Conservation (phyloP, 208 protist genomes). For the Tritrichomonas foetus region DNA sequence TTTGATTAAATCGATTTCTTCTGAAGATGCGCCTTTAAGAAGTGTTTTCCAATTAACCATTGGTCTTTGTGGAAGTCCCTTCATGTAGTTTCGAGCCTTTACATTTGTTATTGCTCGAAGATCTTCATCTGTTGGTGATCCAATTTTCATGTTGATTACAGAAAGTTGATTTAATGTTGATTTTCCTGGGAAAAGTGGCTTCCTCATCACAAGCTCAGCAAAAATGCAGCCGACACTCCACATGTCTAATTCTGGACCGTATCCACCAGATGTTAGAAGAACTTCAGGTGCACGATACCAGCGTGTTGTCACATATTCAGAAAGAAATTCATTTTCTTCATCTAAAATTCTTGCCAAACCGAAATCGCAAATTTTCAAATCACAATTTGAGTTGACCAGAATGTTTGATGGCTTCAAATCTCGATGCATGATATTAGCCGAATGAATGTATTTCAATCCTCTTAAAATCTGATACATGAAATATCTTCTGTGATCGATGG, state of each 20-base stretch:
- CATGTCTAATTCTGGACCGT: slow-evolving; percentile 75
- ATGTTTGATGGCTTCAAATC: slow-evolving; percentile 70
- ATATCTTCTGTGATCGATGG: neutral
- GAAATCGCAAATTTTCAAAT: slow-evolving; percentile 70
- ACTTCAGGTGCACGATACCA: slow-evolving; percentile 99
- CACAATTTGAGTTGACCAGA: slow-evolving; percentile 72
- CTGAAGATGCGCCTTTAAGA: neutral
- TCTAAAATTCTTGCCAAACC: slow-evolving; percentile 62
- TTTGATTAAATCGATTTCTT: slow-evolving; percentile 56
- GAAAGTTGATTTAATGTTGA: neutral
- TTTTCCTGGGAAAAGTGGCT: slow-evolving; percentile 75
- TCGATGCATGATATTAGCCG: slow-evolving; percentile 55
- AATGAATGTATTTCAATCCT: slow-evolving; percentile 59
- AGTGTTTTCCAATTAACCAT: slow-evolving; percentile 55
- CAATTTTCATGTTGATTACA: neutral
- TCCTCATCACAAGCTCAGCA: slow-evolving; percentile 83
- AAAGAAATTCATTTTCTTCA: slow-evolving; percentile 66
- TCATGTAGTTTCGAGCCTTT: slow-evolving; percentile 74
- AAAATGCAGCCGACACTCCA: slow-evolving; percentile 98
- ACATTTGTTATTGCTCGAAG: slow-evolving; percentile 66
- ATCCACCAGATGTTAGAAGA: slow-evolving; percentile 58
- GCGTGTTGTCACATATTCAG: slow-evolving; percentile 63
- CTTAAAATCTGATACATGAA: slow-evolving; percentile 54
- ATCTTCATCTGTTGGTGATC: slow-evolving; percentile 63
- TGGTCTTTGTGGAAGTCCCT: slow-evolving; percentile 63